Conservation (phyloP, 2,329 filamentous ascomycete genomes). For the Arthroderma sp. region DNA sequence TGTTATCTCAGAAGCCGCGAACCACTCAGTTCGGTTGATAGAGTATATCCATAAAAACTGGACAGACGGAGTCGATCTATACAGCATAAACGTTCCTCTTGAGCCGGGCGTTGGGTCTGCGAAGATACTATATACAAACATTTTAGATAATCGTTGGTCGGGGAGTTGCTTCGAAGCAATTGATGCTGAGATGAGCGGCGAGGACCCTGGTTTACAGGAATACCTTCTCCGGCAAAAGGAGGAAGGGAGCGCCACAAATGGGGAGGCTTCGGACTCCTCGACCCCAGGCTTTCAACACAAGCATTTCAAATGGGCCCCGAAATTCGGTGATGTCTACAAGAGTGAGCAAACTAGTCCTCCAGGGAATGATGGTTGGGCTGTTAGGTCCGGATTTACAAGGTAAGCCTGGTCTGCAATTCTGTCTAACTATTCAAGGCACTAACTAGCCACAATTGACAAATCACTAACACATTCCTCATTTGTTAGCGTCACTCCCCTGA, state of each 20-base stretch:
- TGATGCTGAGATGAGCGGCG: slow-evolving; percentile 49
- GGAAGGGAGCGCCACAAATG: slow-evolving; percentile 27
- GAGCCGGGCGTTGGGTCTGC: slow-evolving; percentile 58
- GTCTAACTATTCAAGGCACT: neutral
- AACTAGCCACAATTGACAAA: neutral
- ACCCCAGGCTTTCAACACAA: slow-evolving; percentile 54
- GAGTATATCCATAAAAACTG: slow-evolving; percentile 68
- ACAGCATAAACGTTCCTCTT: slow-evolving; percentile 80
- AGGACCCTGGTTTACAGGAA: slow-evolving; percentile 55
- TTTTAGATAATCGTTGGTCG: slow-evolving; percentile 85
- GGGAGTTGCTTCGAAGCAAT: slow-evolving; percentile 79
- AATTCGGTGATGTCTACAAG: slow-evolving; percentile 73
- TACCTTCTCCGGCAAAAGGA: slow-evolving; percentile 58
- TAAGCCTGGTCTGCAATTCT: slow-evolving; percentile 26
- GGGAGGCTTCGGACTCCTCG: slow-evolving; percentile 18
- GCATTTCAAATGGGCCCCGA: slow-evolving; percentile 90
- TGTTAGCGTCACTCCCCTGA: slow-evolving; percentile 70
- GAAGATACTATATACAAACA: slow-evolving; percentile 69
- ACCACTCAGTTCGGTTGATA: slow-evolving; percentile 62
- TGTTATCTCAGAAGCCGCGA: slow-evolving; percentile 65
- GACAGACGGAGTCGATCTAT: slow-evolving; percentile 65
- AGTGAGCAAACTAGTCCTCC: slow-evolving; percentile 68
- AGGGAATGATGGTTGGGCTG: slow-evolving; percentile 86
- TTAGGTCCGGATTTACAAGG: slow-evolving; percentile 80
- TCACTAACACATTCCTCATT: slow-evolving; percentile 2